phyloP scores from a whole-genome alignment of 2,329 filamentous ascomycete species.

The Microsporum ferrugineum region DNA sequence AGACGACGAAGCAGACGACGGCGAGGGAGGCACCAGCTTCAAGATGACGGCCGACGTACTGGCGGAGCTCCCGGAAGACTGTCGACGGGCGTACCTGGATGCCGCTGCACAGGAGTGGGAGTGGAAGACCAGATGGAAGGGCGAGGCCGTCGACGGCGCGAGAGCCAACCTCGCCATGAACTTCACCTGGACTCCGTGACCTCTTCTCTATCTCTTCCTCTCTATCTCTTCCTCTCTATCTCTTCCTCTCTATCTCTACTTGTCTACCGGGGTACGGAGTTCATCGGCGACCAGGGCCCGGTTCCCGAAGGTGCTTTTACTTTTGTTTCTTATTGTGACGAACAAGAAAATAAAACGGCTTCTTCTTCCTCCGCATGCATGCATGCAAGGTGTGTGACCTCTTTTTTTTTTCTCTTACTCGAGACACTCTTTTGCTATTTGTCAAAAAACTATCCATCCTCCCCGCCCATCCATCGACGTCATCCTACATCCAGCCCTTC shows the following conservation, averaged over 20 bases:
- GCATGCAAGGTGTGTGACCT: too few relatives aligned
- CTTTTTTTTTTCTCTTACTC: background rate
- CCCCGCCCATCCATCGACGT: too few relatives aligned
- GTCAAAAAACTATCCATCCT: background rate
- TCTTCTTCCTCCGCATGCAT: too few relatives aligned
- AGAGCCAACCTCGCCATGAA: conserved; percentile 26
- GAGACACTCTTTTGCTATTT: background rate
- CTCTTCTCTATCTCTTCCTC: background rate
- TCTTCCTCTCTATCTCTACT: background rate
- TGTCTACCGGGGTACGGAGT: background rate
- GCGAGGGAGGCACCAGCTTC: background rate
- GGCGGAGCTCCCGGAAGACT: conserved; percentile 39
- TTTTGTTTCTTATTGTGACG: background rate
- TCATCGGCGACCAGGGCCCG: background rate
- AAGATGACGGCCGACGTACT: conserved; percentile 28
- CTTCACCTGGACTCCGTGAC: conserved; percentile 28
- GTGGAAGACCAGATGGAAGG: conserved; percentile 66
- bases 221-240: background rate
- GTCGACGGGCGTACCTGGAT: conserved; percentile 58
- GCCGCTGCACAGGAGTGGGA: conserved; percentile 52
- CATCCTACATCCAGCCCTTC: too few relatives aligned
- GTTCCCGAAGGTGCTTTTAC: background rate
- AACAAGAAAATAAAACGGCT: too few relatives aligned
- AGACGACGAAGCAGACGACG: background rate
- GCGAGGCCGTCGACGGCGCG: conserved; percentile 49